Conservation (phyloP, 495 filamentous ascomycete species). For the Annulohypoxylon nitens region DNA sequence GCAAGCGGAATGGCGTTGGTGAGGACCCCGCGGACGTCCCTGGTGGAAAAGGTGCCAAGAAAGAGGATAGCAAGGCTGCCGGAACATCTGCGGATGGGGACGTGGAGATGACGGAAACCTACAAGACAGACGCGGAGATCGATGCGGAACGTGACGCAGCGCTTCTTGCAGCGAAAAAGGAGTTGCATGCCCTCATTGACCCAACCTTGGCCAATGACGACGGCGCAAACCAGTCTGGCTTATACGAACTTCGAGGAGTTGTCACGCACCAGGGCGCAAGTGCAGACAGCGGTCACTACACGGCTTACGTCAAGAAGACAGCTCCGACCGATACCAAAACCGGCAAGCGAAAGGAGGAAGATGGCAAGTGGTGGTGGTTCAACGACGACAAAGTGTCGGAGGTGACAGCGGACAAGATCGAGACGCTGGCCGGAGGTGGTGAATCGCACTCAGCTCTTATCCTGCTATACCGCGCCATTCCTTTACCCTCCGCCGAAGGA, state of each 20-base stretch:
- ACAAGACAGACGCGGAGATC: constrained; percentile 93
- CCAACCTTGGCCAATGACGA: constrained; percentile 78
- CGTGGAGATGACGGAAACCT: constrained; percentile 77
- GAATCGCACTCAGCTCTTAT: constrained; percentile 96
- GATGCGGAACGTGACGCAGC: constrained; percentile 83
- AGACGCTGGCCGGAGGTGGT: constrained; percentile 90
- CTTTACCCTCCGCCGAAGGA: constrained; percentile 65
- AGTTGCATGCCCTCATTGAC: constrained; percentile 79
- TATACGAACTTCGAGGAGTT: constrained; percentile 94
- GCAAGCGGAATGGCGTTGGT: constrained; percentile 78
- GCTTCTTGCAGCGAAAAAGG: constrained; percentile 83
- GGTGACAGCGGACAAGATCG: constrained; percentile 91
- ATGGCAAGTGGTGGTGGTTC: constrained; percentile 99
- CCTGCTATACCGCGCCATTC: constrained; percentile 88
- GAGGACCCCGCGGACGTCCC: constrained; percentile 66
- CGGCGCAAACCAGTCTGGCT: constrained; percentile 88
- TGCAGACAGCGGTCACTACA: constrained; percentile 98
- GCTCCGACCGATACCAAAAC: constrained; percentile 72
- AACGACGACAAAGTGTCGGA: constrained; percentile 98
- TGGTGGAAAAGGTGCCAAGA: constrained; percentile 58
- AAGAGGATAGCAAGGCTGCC: constrained; percentile 48
- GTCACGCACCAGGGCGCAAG: constrained; percentile 98
- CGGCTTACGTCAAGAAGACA: constrained; percentile 95
- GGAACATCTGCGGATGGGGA: constrained; percentile 66
- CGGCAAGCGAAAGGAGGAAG: constrained; percentile 79